Percentiles rank a stretch among this genome's conserved stretches.
phyloP scores from a whole-genome alignment of 192 early-diverging fungal genomes.

The Backusella liffmaniae region DNA sequence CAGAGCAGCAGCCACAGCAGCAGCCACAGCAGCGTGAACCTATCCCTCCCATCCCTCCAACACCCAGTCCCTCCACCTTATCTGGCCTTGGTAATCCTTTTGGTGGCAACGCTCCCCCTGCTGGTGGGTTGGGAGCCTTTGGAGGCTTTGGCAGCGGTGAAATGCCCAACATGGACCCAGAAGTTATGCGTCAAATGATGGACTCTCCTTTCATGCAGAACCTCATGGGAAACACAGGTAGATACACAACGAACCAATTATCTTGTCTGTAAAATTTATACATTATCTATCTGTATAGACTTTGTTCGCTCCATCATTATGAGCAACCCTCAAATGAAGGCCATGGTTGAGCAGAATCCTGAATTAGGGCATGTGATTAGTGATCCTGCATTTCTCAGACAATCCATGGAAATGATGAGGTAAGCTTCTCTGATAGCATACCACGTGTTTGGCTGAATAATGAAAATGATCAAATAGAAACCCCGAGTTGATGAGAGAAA shows the following conservation, averaged over 20 bases:
- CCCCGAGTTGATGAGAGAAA: slow-evolving; percentile 61
- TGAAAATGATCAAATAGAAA: slow-evolving; percentile 36
- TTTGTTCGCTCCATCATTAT: slow-evolving; percentile 60
- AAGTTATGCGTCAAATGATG: slow-evolving; percentile 40
- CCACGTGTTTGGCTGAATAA: neutral
- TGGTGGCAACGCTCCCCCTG: neutral
- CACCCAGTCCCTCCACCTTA: slow-evolving; percentile 6
- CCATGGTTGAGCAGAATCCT: slow-evolving; percentile 60
- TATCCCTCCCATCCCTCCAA: slow-evolving; percentile 17
- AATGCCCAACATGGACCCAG: slow-evolving; percentile 30
- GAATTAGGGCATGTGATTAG: slow-evolving; percentile 63
- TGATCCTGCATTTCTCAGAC: slow-evolving; percentile 60
- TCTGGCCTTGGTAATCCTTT: neutral
- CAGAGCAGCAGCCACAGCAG: neutral
- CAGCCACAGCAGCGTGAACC: neutral
- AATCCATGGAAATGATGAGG: slow-evolving; percentile 50
- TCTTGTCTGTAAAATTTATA: neutral
- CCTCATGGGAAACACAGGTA: slow-evolving; percentile 39
- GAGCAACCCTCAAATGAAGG: slow-evolving; percentile 57
- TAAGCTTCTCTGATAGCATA: neutral
- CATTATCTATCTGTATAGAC: slow-evolving; percentile 29
- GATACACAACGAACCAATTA: neutral
- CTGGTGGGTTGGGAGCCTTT: neutral
- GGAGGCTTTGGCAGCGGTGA: slow-evolving; percentile 12
- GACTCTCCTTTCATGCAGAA: slow-evolving; percentile 38